These are phyloP conservation scores for Metarhizium anisopliae DNA, from an alignment of 2,329 filamentous ascomycete genomes.

Conservation along the genomic window DNA sequence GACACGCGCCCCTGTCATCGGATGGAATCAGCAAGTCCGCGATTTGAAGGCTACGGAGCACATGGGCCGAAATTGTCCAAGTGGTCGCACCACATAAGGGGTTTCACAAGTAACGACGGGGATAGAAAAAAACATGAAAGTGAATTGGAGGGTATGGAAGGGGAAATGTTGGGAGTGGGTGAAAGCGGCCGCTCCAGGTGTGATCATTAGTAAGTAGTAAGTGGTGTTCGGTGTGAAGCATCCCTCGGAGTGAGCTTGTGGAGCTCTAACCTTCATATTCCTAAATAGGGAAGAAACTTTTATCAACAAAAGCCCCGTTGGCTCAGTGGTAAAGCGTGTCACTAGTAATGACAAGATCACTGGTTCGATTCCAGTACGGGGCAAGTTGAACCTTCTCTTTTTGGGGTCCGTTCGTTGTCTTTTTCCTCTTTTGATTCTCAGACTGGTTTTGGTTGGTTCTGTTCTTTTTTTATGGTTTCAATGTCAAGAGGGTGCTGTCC, in stretches of 20 bases:
- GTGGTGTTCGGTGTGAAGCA: too few relatives aligned
- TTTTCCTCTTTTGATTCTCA: not conserved
- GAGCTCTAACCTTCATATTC: not conserved
- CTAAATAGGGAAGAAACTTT: not conserved
- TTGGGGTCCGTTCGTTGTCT: not conserved
- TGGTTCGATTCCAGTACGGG: conserved; percentile 21
- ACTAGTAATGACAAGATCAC: conserved; percentile 24
- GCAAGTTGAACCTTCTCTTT: conserved; percentile 9
- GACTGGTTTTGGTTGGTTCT: too few relatives aligned
- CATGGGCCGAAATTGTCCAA: not conserved
- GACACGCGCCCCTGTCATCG: not conserved
- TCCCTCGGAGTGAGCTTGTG: not conserved
- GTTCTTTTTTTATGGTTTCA: too few relatives aligned
- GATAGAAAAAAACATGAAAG: too few relatives aligned
- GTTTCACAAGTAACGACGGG: not conserved
- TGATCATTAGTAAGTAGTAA: not conserved
- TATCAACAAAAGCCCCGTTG: conserved; percentile 14
- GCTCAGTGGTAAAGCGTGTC: conserved; percentile 23
- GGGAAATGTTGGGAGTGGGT: not conserved
- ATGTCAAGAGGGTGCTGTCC: too few relatives aligned
- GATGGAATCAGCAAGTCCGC: not conserved
- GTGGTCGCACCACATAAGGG: not conserved
- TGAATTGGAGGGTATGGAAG: too few relatives aligned
- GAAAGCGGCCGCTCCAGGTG: not conserved
- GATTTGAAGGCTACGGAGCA: not conserved